These are phyloP conservation scores for Aureobasidium sp. DNA, from an alignment of 2,329 filamentous ascomycete species.

Conservation along the genomic window DNA sequence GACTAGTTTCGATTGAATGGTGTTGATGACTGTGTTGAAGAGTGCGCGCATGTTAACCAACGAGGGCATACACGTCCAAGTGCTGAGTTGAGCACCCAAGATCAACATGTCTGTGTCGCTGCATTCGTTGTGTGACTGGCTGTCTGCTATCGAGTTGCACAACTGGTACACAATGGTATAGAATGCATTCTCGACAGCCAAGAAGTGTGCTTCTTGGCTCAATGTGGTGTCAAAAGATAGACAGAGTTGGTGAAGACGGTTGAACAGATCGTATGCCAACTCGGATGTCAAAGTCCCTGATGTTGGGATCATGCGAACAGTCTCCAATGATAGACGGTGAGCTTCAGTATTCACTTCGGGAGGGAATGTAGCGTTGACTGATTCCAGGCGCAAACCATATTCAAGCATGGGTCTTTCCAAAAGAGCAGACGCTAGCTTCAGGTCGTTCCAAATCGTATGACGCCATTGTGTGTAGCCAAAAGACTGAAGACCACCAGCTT, in stretches of 20 bases:
- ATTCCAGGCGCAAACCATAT: constrained; percentile 1
- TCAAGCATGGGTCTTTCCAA: constrained; percentile 8
- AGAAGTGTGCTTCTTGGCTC: neutral
- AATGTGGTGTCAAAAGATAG: constrained; percentile 1
- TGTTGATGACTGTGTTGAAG: constrained; percentile 15
- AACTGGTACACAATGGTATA: constrained; percentile 8
- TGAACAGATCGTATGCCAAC: constrained; percentile 7
- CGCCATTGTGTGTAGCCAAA: constrained; percentile 14
- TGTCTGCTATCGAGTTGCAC: constrained; percentile 3
- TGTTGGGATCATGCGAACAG: constrained; percentile 6
- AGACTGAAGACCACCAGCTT: constrained; percentile 5
- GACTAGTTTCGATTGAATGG: constrained; percentile 9
- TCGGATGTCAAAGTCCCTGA: neutral
- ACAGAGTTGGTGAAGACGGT: constrained; percentile 1
- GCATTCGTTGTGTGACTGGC: neutral
- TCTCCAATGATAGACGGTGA: constrained; percentile 6
- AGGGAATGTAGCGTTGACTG: neutral
- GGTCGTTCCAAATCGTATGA: constrained; percentile 12
- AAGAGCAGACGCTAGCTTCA: constrained; percentile 8
- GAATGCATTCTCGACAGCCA: constrained; percentile 4
- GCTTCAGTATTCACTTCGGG: neutral
- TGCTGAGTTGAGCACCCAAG: constrained; percentile 7
- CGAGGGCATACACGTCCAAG: constrained; percentile 7
- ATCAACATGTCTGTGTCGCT: constrained; percentile 8
- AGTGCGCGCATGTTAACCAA: constrained; percentile 11